Evolutionary conservation across 805 yeast species (phyloP).

Genomic region (Blastobotrys muscicola): DNA sequence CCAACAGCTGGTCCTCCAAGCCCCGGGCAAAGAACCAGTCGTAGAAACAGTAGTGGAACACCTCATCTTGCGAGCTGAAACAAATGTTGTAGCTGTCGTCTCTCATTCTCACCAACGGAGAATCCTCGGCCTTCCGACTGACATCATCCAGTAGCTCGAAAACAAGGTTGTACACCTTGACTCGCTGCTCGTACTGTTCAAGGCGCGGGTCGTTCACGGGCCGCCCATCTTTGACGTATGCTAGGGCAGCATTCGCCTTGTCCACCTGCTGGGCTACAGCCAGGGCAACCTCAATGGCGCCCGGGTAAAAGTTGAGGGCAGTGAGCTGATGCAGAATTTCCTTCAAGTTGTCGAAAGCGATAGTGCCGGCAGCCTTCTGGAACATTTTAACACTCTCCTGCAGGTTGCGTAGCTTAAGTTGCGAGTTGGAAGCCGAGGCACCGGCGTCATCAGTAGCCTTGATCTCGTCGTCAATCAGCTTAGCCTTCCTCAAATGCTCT

Average conservation of each 20-base stretch:
- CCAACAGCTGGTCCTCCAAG: conserved; percentile 64
- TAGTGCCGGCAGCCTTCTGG: conserved; percentile 68
- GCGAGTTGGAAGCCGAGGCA: conserved; percentile 56
- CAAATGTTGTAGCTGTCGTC: conserved; percentile 68
- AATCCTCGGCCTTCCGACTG: conserved; percentile 42
- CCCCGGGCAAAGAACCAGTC: conserved; percentile 85
- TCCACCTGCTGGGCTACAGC: conserved; percentile 66
- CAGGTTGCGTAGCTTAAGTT: conserved; percentile 55
- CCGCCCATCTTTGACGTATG: conserved; percentile 45
- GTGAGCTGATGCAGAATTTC: conserved; percentile 75
- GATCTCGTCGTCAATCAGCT: conserved; percentile 29
- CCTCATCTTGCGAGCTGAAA: conserved; percentile 62
- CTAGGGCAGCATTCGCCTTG: conserved; percentile 47
- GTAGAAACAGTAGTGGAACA: conserved; percentile 87
- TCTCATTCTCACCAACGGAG: conserved; percentile 36
- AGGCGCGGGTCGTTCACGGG: conserved; percentile 43
- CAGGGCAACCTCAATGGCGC: conserved; percentile 75
- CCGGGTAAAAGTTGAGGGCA: conserved; percentile 67
- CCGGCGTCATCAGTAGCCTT: too few relatives aligned
- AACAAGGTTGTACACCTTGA: conserved; percentile 57
- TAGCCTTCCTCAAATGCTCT: conserved; percentile 83
- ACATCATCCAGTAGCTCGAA: conserved; percentile 67
- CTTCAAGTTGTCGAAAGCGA: conserved; percentile 68
- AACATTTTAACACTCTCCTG: conserved; percentile 66
- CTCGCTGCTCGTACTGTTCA: conserved; percentile 42